These are phyloP conservation scores for Cryptococcus wingfieldii DNA, from an alignment of 1,284 basidiomycete genomes.

Conservation along the genomic window DNA sequence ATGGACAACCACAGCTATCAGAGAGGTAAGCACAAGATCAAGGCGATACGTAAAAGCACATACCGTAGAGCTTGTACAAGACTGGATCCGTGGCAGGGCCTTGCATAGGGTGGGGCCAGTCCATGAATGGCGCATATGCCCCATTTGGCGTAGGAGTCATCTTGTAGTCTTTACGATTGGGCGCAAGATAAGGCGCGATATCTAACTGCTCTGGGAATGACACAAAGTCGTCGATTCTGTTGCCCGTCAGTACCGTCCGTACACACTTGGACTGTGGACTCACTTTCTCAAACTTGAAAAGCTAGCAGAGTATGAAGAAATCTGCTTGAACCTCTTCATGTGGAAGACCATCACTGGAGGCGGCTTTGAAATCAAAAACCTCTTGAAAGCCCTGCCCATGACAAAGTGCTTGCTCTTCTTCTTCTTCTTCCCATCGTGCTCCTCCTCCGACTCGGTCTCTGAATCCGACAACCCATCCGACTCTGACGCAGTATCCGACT, in stretches of 20 bases:
- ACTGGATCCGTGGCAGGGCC: constrained; percentile 37
- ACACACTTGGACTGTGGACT: constrained; percentile 33
- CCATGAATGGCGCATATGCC: constrained; percentile 42
- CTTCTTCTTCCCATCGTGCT: constrained; percentile 10
- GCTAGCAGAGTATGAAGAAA: constrained; percentile 36
- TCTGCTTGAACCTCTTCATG: constrained; percentile 87
- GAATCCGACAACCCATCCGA: constrained; percentile 39
- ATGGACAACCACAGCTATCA: constrained; percentile 75
- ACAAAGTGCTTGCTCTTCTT: constrained; percentile 52
- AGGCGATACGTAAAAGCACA: constrained; percentile 8
- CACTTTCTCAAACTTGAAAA: constrained; percentile 47
- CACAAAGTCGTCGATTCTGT: constrained; percentile 68
- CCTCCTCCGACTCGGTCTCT: constrained; percentile 24
- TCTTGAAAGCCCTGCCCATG: constrained; percentile 80
- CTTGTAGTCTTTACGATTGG: constrained; percentile 53
- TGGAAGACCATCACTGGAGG: constrained; percentile 88
- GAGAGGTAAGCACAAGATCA: not conserved
- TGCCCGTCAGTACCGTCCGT: constrained; percentile 40
- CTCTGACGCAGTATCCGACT: constrained; percentile 20
- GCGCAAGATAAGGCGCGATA: constrained; percentile 78
- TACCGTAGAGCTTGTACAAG: constrained; percentile 46
- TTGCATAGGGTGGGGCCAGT: constrained; percentile 42
- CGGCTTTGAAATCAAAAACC: constrained; percentile 80
- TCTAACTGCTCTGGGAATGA: constrained; percentile 83
- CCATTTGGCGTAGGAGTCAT: constrained; percentile 31